Base-by-base conservation (phyloP, 495 filamentous ascomycete species). In the Podospora conica region DNA sequence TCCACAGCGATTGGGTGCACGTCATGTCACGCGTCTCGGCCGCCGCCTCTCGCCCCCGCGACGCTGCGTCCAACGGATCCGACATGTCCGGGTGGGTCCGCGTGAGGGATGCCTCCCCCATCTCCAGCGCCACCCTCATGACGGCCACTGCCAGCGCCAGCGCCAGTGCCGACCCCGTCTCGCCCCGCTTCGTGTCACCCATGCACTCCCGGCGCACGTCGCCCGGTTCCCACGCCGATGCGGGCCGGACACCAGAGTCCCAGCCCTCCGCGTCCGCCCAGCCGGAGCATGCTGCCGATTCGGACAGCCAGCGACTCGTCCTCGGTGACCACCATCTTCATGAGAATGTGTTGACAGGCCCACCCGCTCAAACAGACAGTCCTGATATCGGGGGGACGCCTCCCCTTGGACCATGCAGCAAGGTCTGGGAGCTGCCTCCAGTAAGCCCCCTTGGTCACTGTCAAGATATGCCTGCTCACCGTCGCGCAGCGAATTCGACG, bases 341-440 rank as follows among this genome's bases (percentile, higher is more conserved):
- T 7, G 15, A 7, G 18, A 8, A 18, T 18, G 40, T 7, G 15
- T 48, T n/a, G 18, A 48, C 40, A 48, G 40, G 11, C 40, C n/a
- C 40, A 6, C 40, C 15, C 40, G 40, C 15, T 8, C 15, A 7
- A 7, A 48, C 15, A n/a, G 40, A 2, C 15, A 48, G 40, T 48
- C 15, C 40, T 8, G 11, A 6, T n/a, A 18, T 48, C n/a, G 18
- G 40, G 2, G 18, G n/a, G 15, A 48, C 40, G 1, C 58, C 53
- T 18, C 12, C 15, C 3, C 67, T 63, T 0, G 68, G 68, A 3
- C 68, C 64, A 5, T 69, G 67, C 27, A 73, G 66, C 31, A 70
- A 65, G 61, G 55, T 68, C 2, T 73, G 71, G 71, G 31, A 24
- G 12, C 71, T 73, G 10, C 71, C 64, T 28, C 61, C 61, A 23